A percentile compares a stretch with the other conserved stretches of the same genome.
Conservation (phyloP, 1,284 basidiomycete species). For the Ustilago trichophora region DNA sequence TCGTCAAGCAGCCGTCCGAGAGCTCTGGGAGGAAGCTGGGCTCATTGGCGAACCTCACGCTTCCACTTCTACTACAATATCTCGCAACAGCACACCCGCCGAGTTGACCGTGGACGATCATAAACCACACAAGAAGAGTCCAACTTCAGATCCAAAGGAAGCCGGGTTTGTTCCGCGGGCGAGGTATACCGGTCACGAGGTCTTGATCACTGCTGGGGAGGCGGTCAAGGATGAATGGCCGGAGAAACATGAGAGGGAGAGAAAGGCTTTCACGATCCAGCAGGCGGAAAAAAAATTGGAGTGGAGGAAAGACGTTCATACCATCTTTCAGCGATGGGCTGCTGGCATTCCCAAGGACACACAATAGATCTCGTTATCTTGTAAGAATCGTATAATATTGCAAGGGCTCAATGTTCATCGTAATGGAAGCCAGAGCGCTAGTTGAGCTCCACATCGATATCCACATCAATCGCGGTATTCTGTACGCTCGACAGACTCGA, state of each 20-base stretch:
- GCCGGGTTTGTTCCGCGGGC: constrained; percentile 51
- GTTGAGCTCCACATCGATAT: constrained; percentile 46
- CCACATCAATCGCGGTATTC: constrained; percentile 41
- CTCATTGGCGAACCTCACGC: constrained; percentile 14
- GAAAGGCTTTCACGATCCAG: constrained; percentile 31
- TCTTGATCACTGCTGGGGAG: constrained; percentile 21
- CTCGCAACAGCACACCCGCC: constrained; percentile 3
- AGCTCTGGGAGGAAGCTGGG: constrained; percentile 61
- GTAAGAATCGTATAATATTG: no score
- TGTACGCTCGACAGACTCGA: constrained; percentile 57
- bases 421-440: no score
- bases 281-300: constrained; percentile 39
- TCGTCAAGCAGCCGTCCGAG: constrained; percentile 51
- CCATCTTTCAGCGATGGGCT: constrained; percentile 27
- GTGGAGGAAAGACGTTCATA: constrained; percentile 53
- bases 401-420: no score
- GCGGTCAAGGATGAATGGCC: constrained; percentile 41
- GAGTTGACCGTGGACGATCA: constrained; percentile 39
- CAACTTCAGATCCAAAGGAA: constrained; percentile 6
- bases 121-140: constrained; percentile 57
- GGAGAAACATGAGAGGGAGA: constrained; percentile 49
- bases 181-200: constrained; percentile 47
- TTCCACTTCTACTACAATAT: not conserved
- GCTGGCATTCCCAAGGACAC: constrained; percentile 1
- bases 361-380: no score